Conservation (phyloP, 2,329 filamentous ascomycete genomes). For the Trichophyton rubrum region DNA sequence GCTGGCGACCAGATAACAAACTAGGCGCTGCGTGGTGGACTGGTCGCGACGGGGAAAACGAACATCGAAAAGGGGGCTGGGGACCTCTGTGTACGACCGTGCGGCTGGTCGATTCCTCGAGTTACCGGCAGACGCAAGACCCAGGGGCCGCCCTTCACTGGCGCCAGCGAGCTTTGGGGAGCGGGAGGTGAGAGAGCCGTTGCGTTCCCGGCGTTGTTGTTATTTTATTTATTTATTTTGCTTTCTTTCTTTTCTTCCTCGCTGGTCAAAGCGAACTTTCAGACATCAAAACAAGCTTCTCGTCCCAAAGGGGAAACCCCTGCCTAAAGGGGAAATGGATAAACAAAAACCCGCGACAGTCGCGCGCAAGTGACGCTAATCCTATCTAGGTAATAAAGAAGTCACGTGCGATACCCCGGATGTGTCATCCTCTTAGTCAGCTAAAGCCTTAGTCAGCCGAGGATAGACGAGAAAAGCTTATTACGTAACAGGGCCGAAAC, state of each 20-base stretch:
- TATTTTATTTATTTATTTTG: background rate
- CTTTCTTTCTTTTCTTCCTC: background rate
- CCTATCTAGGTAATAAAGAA: background rate
- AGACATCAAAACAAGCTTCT: background rate
- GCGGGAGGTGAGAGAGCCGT: too few relatives aligned
- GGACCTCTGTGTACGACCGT: background rate
- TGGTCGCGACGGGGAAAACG: background rate
- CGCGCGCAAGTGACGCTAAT: background rate
- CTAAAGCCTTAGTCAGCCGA: background rate
- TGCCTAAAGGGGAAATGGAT: conserved; percentile 3
- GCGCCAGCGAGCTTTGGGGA: background rate
- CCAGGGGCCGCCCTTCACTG: background rate
- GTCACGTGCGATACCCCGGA: background rate
- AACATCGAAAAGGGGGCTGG: background rate
- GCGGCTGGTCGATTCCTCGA: background rate
- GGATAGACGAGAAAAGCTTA: background rate
- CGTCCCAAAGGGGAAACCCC: background rate
- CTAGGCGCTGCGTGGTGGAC: background rate
- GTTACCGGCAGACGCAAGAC: background rate
- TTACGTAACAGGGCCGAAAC: too few relatives aligned
- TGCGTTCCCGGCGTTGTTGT: too few relatives aligned
- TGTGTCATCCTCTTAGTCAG: background rate
- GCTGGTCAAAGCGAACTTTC: background rate
- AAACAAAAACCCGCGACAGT: conserved; percentile 2
- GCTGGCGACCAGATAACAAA: background rate